Base-by-base conservation (phyloP, 1,139 yeast species). In the Lodderomyces parapsilosis region DNA sequence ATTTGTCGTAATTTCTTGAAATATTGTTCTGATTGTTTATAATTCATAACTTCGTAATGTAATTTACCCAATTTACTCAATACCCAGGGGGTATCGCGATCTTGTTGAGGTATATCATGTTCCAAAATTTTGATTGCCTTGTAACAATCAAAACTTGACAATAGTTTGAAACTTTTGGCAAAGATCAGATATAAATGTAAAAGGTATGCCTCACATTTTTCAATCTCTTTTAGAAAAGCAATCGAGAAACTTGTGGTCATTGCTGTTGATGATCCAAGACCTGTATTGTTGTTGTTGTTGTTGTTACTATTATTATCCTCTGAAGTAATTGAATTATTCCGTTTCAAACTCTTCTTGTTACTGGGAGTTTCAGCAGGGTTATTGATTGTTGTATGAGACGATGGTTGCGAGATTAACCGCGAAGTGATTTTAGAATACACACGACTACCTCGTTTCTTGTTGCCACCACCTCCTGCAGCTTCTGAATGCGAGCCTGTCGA, bases 1-100 rank as follows among this genome's bases (percentile, higher is more conserved):
- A 83, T 49, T 44, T 67, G 68, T 41, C 96, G 74, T 43, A 93
- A 68, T 52, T 74, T 74, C 24, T 69, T 65, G 56, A 87, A 93
- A 53, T 76, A 82, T 40, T 68, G 61, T 48, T 83, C 86, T 4
- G 96, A 79, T 60, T 85, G 86, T 46, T 81, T 82, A 62, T 93
- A 93, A 58, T 90, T 86, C 19, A 87, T 94, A 52, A 86, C 81
- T 60, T 93, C 99, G 63, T 86, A 91, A 60, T 89, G 89, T 40
- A 89, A 68, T 49, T 90, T 71, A 0, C 96, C 99, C 24, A 86
- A 63, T 55, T 84, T 83, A 33, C 91, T 78, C 42, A 88, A 71
- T 7, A 90, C 95, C 90, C 95, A 90, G 0, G 97, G 95, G 13
- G 96, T 83, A 35, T 80, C 74, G 43, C 76, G 71, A 52, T 88